Evolutionary conservation across 805 yeast species (phyloP).

Genomic region (Nakazawaea holstii): DNA sequence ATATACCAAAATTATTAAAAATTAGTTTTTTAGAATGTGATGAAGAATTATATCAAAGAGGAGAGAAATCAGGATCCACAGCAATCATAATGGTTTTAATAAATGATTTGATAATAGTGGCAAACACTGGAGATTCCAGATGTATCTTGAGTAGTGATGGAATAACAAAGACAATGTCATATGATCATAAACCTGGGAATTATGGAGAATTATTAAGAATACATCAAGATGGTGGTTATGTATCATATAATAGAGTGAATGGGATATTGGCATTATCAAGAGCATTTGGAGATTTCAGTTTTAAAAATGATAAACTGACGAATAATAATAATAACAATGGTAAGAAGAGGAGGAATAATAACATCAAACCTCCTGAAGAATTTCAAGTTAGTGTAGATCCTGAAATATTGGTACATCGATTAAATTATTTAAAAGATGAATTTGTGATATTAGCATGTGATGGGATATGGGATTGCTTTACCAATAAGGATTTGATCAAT

Average conservation of each 20-base stretch:
- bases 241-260: conserved; percentile 55
- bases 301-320: conserved; percentile 27
- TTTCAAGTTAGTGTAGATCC: conserved; percentile 79
- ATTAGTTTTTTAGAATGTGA: conserved; percentile 43
- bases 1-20: conserved; percentile 28
- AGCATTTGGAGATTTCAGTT: conserved; percentile 64
- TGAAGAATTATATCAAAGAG: conserved; percentile 33
- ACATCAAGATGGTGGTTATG: conserved; percentile 55
- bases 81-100: conserved; percentile 42
- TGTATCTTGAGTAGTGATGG: conserved; percentile 53
- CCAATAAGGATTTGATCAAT: conserved; percentile 47
- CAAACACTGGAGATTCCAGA: conserved; percentile 76
- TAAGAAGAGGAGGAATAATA: conserved; percentile 19
- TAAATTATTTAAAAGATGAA: conserved; percentile 44
- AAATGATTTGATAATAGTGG: conserved; percentile 43
- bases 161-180: conserved; percentile 52
- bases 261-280: conserved; percentile 53
- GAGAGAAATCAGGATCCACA: conserved; percentile 46
- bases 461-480: conserved; percentile 76
- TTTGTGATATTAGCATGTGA: conserved; percentile 75
- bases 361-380: conserved; percentile 53
- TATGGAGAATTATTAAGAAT: conserved; percentile 55
- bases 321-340: neutral
- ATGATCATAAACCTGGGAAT: conserved; percentile 59
- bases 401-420: conserved; percentile 56